phyloP scores from a whole-genome alignment of 768 basidiomycete genomes.

The Phlegmacium glaucopus region DNA sequence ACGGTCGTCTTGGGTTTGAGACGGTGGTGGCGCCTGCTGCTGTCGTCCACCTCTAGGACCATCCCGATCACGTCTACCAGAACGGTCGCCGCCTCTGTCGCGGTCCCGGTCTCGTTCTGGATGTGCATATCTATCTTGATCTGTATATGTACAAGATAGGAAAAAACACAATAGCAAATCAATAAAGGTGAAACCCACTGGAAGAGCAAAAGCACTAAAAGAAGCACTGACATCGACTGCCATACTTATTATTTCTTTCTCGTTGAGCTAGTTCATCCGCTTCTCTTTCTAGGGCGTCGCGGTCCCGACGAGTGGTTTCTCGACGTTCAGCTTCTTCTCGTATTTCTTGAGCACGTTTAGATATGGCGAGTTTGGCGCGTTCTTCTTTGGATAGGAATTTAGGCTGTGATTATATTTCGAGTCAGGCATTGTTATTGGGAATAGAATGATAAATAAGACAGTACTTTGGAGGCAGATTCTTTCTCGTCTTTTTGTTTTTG shows the following conservation, averaged over 20 bases:
- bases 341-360: constrained; percentile 83
- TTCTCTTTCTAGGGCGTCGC: constrained; percentile 71
- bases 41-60: constrained; percentile 35
- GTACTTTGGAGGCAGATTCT: constrained; percentile 86
- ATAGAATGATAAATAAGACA: constrained; percentile 6
- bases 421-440: constrained; percentile 1
- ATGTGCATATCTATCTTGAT: constrained; percentile 51
- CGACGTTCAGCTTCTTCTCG: constrained; percentile 65
- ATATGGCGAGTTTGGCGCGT: constrained; percentile 84
- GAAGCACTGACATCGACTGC: constrained; percentile 36
- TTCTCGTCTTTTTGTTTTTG: constrained; percentile 86
- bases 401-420: constrained; percentile 52
- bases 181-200: constrained; percentile 16
- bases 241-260: constrained; percentile 38
- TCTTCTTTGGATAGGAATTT: constrained; percentile 94
- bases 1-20: constrained; percentile 27
- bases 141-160: constrained; percentile 25
- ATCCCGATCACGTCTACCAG: constrained; percentile 41
- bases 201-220: constrained; percentile 11
- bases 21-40: constrained; percentile 30
- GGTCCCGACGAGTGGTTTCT: constrained; percentile 54
- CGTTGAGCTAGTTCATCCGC: constrained; percentile 64
- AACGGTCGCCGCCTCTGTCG: constrained; percentile 28
- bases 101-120: constrained; percentile 35
- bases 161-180: constrained; percentile 11